Evolutionary conservation across 2,329 filamentous ascomycete species (phyloP).

Genomic region (Aschersonia sp.): DNA sequence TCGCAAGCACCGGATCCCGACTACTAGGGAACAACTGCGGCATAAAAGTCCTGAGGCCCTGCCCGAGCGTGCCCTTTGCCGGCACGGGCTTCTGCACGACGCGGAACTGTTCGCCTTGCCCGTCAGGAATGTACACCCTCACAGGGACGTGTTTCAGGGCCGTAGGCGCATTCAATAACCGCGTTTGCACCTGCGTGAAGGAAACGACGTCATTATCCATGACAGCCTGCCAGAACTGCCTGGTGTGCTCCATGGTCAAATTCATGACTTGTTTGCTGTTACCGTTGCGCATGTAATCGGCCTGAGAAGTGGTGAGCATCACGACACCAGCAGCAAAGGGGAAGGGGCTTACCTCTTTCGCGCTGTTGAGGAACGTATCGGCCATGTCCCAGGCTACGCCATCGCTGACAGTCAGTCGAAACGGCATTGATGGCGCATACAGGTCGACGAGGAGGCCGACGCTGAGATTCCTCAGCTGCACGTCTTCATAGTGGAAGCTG

Average conservation of each 20-base stretch:
- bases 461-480: constrained; percentile 38
- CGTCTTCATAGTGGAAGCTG: constrained; percentile 42
- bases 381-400: constrained; percentile 44
- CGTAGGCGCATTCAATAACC: constrained; percentile 61
- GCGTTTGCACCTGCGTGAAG: constrained; percentile 62
- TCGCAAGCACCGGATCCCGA: constrained; percentile 69
- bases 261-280: constrained; percentile 85
- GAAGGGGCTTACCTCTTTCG: constrained; percentile 37
- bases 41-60: constrained; percentile 59
- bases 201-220: constrained; percentile 59
- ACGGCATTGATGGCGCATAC: constrained; percentile 39
- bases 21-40: constrained; percentile 79
- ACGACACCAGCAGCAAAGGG: neutral
- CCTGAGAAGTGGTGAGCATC: constrained; percentile 24
- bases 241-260: constrained; percentile 71
- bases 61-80: constrained; percentile 45
- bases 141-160: constrained; percentile 75
- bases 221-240: constrained; percentile 68
- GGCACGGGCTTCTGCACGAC: constrained; percentile 65
- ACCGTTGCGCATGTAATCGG: constrained; percentile 77
- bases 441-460: constrained; percentile 41
- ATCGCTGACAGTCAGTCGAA: constrained; percentile 38
- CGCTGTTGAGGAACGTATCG: constrained; percentile 49
- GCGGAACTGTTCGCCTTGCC: constrained; percentile 28
- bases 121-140: constrained; percentile 62